These are phyloP conservation scores for Plantago coronopus DNA, from an alignment of 305 asterid genomes.

Conservation along the genomic window DNA sequence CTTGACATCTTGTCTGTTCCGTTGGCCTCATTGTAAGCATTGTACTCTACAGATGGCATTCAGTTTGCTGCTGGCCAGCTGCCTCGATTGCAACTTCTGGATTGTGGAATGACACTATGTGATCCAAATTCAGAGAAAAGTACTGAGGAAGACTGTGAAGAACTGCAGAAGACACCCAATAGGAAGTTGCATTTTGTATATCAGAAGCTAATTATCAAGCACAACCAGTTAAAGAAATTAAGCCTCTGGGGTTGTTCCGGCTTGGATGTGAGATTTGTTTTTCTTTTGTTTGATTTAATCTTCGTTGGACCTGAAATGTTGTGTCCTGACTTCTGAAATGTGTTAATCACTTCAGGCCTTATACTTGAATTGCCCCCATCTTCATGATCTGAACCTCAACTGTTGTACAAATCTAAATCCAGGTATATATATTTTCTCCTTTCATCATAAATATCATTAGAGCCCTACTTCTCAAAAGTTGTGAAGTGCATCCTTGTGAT, in stretches of 20 bases:
- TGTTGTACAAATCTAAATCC: slow-evolving; percentile 79
- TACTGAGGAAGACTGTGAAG: slow-evolving; percentile 34
- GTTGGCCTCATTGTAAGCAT: slow-evolving; percentile 6
- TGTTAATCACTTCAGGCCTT: slow-evolving; percentile 63
- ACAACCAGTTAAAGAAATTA: slow-evolving; percentile 68
- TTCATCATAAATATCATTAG: not conserved
- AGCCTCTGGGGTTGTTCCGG: slow-evolving; percentile 99
- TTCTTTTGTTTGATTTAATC: not conserved
- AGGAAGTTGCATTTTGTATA: slow-evolving; percentile 56
- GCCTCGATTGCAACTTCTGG: slow-evolving; percentile 78
- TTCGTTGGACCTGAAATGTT: too few relatives aligned
- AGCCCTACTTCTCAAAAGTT: too few relatives aligned
- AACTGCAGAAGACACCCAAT: too few relatives aligned
- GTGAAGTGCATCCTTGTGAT: too few relatives aligned
- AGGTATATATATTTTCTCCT: slow-evolving; percentile 39
- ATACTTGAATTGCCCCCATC: slow-evolving; percentile 76
- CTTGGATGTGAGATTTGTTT: slow-evolving; percentile 65
- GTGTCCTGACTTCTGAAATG: too few relatives aligned
- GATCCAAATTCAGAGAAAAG: slow-evolving; percentile 47
- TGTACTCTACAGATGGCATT: slow-evolving; percentile 76
- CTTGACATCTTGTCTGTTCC: too few relatives aligned
- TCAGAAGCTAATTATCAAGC: slow-evolving; percentile 93
- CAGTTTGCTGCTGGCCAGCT: slow-evolving; percentile 94
- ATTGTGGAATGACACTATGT: slow-evolving; percentile 89
- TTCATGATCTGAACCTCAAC: slow-evolving; percentile 77